Evolutionary conservation across 257 asterid species (phyloP).

Genomic region (Galeopsis tetrahit): DNA sequence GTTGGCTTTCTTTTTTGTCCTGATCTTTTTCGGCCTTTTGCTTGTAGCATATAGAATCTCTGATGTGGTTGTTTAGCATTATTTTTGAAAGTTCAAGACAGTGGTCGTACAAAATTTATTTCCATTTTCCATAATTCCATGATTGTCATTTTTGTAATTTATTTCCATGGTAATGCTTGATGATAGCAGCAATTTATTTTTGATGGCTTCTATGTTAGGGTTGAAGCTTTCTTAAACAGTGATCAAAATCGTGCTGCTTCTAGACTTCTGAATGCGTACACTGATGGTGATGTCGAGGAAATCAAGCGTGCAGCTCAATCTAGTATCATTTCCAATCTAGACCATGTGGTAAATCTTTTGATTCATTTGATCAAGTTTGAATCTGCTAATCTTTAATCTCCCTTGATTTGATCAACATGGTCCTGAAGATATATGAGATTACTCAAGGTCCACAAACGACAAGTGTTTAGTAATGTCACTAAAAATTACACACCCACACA

Average conservation of each 20-base stretch:
- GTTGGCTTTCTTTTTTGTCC: constrained; percentile 38
- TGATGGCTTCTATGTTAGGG: constrained; percentile 55
- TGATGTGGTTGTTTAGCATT: not conserved
- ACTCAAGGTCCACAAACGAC: constrained; percentile 2
- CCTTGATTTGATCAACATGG: not conserved
- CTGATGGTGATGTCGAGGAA: constrained; percentile 88
- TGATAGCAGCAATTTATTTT: constrained; percentile 9
- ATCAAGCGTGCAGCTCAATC: constrained; percentile 89
- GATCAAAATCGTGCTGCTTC: constrained; percentile 93
- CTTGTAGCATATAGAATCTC: constrained; percentile 23
- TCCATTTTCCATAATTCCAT: constrained; percentile 1
- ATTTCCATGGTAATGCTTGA: constrained; percentile 12
- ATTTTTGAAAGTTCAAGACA: not conserved
- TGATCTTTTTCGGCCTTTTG: not conserved
- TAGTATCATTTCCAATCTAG: constrained; percentile 78
- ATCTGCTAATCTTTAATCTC: not conserved
- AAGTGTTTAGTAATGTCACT: not conserved
- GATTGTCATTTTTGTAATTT: constrained; percentile 11
- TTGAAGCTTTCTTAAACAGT: constrained; percentile 79
- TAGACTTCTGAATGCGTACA: constrained; percentile 80
- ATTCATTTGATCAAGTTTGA: constrained; percentile 18
- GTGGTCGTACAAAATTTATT: not conserved
- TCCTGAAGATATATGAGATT: not conserved
- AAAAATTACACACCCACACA: not conserved
- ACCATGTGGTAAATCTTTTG: constrained; percentile 61